phyloP scores from a whole-genome alignment of 2,329 filamentous ascomycete species.

The Neopestalotiopsis clavispora region DNA sequence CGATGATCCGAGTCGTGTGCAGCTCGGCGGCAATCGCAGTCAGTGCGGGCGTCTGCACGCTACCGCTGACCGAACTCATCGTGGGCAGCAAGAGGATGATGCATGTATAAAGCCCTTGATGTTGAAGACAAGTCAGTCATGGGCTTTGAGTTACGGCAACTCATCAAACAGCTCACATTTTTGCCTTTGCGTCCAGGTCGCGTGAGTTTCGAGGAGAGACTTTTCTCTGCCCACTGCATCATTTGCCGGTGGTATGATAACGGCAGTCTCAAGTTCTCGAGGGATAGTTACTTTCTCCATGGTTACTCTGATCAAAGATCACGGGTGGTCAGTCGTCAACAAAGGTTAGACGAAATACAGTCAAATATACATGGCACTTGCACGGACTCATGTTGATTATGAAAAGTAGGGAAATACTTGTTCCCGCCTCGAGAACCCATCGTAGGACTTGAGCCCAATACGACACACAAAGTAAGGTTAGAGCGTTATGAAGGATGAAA shows the following conservation, averaged over 20 bases:
- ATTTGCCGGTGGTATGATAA: neutral
- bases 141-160: neutral
- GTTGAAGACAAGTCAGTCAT: neutral
- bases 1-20: neutral
- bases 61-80: neutral
- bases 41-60: conserved; percentile 4
- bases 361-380: no score
- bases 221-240: neutral
- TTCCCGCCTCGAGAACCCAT: neutral
- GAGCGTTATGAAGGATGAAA: neutral
- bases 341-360: no score
- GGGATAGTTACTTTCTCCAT: neutral
- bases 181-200: neutral
- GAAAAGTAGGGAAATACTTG: no score
- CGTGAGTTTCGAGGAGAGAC: neutral
- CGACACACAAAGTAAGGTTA: neutral
- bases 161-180: neutral
- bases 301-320: neutral
- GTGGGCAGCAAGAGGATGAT: neutral
- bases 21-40: neutral
- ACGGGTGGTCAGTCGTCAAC: no score
- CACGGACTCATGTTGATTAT: no score
- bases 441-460: neutral
- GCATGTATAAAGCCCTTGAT: neutral
- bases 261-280: neutral